A percentile compares a stretch with the other conserved stretches of the same genome.
Evolutionary conservation across 2,329 filamentous ascomycete species (phyloP).

Genomic region (Ascochyta clinopodiicola): DNA sequence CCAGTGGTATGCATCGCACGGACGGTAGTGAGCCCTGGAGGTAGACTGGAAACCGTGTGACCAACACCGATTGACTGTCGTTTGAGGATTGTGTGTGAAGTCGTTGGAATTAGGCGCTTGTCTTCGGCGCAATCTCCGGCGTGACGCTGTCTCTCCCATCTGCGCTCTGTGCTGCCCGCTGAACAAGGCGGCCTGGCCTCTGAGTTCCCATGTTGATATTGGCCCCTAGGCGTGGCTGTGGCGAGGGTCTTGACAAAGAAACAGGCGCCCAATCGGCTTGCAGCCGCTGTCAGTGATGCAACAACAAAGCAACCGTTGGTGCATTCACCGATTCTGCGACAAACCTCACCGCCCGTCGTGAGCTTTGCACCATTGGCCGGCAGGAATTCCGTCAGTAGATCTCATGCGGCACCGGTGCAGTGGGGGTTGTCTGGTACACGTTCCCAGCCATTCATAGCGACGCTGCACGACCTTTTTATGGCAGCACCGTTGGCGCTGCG

Average conservation of each 20-base stretch:
- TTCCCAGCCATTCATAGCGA: constrained; percentile 4
- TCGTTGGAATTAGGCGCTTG: neutral
- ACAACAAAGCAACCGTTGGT: constrained; percentile 7
- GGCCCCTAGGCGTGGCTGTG: neutral
- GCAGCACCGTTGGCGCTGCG: constrained; percentile 3
- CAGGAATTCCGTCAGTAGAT: neutral
- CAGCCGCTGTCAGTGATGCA: neutral
- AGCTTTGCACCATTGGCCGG: neutral
- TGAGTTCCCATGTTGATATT: neutral
- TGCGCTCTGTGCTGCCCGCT: neutral
- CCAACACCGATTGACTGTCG: neutral
- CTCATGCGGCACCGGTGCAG: constrained; percentile 3
- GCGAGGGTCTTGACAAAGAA: constrained; percentile 1
- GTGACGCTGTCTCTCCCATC: neutral
- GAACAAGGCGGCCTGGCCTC: neutral
- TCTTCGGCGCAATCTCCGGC: neutral
- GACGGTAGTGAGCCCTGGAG: neutral
- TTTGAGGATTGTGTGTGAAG: neutral
- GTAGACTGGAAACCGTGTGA: neutral
- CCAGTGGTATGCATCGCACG: neutral
- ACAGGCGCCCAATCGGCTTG: constrained; percentile 1
- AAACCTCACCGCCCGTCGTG: constrained; percentile 1
- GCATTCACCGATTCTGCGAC: neutral
- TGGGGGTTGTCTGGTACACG: neutral
- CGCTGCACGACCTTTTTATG: constrained; percentile 3